Evolutionary conservation across 2,329 filamentous ascomycete genomes (phyloP), one percentile per base, ranked within the genome.

Genomic region (Diaporthe ilicicola): DNA sequence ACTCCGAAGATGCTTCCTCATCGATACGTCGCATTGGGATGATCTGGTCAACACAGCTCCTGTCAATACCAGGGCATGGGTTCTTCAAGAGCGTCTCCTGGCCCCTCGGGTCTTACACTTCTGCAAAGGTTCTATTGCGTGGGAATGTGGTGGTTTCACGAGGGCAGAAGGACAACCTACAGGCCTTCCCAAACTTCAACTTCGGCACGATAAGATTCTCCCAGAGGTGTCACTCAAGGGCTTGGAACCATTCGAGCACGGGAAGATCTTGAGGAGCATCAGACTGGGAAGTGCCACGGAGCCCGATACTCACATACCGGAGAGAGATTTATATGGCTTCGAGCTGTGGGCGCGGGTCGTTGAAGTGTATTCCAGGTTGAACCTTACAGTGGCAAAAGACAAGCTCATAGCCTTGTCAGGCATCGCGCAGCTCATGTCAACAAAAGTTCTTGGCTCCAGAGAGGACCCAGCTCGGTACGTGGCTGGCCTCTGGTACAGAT

Each of bases 81-180:
- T 76, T 1, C 68, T 74, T 17, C 76, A 77, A 37, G 76, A 77
- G 29, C 71, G 76, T 1, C 34, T 75, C 15, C 71, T 77, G 2
- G 72, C 75, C 0, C 72, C 74, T 2, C 44, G 76, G 1, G 66
- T 76, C 13, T 53, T 76, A 8, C 75, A 76, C 51, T 76, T 74
- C 8, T 69, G 66, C 22, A 32, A 61, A 51, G 50, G 69, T 22
- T 71, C 74, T 27, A 59, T 74, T 13, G 72, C 69, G 2, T 76
- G 70, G 67, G 74, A 76, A 48, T 76, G 75, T 32, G 9, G 8
- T 1, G 15, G 39, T 0, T 62, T 53, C 3, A 44, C 44, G 1
- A 34, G 22, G 27, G 27, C 48, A 8, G 59, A 70, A 44, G 68
- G 55, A 0, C 48, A 66, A 7, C 59, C 56, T 2, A 54, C 7